Percentiles rank a stretch among this genome's conserved stretches.
These are phyloP conservation scores for Aspergillus jensenii DNA, from an alignment of 2,329 filamentous ascomycete species.

Conservation along the genomic window DNA sequence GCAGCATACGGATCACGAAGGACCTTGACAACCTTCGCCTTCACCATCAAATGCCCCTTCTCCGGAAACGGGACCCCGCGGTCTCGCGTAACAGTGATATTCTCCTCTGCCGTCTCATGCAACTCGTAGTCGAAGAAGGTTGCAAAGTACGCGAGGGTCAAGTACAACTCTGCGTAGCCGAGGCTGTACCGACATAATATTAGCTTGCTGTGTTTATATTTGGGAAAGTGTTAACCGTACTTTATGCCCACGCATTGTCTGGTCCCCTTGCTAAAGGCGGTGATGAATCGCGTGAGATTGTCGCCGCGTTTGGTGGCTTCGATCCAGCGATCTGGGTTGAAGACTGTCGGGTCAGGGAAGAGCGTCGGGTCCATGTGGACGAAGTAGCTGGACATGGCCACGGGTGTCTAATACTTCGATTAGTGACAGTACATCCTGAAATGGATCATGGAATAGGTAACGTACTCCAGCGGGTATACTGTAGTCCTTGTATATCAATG, in stretches of 20 bases:
- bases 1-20: neutral
- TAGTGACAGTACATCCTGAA: too few relatives aligned
- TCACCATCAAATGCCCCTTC: neutral
- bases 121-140: neutral
- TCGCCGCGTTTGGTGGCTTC: neutral
- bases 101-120: neutral
- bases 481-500: slow-evolving; percentile 30
- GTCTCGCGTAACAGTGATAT: neutral
- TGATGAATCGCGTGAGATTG: neutral
- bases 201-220: neutral
- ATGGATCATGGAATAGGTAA: neutral
- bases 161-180: neutral
- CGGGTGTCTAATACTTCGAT: neutral
- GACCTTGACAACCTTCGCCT: neutral
- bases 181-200: neutral
- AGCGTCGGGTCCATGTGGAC: neutral
- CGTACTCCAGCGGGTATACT: slow-evolving; percentile 14
- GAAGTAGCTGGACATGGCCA: neutral
- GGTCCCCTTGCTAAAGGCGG: neutral
- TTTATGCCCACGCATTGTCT: neutral
- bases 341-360: neutral
- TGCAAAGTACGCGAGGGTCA: neutral
- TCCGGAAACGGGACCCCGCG: neutral
- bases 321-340: slow-evolving; percentile 2
- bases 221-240: neutral